phyloP scores from a whole-genome alignment of 768 basidiomycete species.

The Leucocoprinus sp. region DNA sequence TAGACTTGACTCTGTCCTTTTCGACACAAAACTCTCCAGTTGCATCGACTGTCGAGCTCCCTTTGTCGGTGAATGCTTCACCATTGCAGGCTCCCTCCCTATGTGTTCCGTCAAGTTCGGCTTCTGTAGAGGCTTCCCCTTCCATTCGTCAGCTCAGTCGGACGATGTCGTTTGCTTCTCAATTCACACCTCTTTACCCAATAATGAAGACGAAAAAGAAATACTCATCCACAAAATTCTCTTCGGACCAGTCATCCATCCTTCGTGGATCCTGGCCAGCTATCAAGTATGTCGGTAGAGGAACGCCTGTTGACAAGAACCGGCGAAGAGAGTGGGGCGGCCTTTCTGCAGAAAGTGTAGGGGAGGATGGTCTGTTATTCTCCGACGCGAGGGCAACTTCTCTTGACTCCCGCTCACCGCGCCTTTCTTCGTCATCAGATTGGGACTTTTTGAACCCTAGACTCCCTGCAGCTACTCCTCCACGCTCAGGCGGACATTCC shows the following conservation, averaged over 20 bases:
- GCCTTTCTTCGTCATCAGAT: constrained; percentile 25
- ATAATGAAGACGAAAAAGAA: constrained; percentile 17
- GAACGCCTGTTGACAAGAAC: constrained; percentile 39
- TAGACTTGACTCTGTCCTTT: constrained; percentile 35
- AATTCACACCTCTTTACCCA: constrained; percentile 15
- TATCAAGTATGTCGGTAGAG: constrained; percentile 36
- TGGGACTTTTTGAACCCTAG: constrained; percentile 29
- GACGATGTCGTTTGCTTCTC: constrained; percentile 28
- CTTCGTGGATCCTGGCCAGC: constrained; percentile 37
- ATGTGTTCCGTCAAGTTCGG: constrained; percentile 22
- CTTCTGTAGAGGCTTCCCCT: constrained; percentile 5
- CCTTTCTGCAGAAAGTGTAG: constrained; percentile 26
- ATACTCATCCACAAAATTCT: constrained; percentile 12
- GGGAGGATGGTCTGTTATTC: constrained; percentile 39
- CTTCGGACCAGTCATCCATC: constrained; percentile 20
- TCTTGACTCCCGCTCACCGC: constrained; percentile 28
- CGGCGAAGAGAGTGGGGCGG: constrained; percentile 39
- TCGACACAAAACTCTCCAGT: constrained; percentile 34
- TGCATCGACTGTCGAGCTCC: constrained; percentile 25
- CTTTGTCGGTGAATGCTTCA: constrained; percentile 19
- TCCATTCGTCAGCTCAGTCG: constrained; percentile 24
- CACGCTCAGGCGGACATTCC: constrained; percentile 5
- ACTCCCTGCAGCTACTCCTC: constrained; percentile 17
- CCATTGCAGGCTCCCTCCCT: constrained; percentile 23
- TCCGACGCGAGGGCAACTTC: constrained; percentile 27